These are phyloP conservation scores for Suhomyces sp. DNA, from an alignment of 805 yeast genomes.

Conservation along the genomic window DNA sequence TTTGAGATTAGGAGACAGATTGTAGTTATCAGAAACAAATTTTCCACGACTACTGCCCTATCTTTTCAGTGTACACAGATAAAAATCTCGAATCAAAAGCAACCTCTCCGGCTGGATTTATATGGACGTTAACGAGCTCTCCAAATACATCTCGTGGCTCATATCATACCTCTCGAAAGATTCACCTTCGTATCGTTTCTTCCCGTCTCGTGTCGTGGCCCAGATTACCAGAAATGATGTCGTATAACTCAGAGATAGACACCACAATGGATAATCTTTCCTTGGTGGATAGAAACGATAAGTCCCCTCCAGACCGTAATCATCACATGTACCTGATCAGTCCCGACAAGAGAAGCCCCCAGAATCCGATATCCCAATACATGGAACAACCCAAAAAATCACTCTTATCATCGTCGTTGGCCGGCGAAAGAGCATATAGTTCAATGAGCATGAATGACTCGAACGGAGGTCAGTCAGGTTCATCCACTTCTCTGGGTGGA, in stretches of 20 bases:
- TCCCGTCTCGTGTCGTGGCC: too few species aligned
- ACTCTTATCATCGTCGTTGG: constrained; percentile 28
- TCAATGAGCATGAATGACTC: constrained; percentile 3
- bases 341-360: background rate
- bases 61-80: too few species aligned
- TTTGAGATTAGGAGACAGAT: constrained; percentile 2
- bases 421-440: constrained; percentile 16
- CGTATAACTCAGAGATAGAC: constrained; percentile 7
- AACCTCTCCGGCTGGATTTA: too few species aligned
- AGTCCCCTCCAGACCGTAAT: background rate
- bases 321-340: background rate
- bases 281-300: constrained; percentile 1
- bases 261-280: constrained; percentile 4
- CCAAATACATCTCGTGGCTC: too few species aligned
- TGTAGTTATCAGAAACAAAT: too few species aligned
- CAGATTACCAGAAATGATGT: too few species aligned
- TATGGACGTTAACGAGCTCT: too few species aligned
- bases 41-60: too few species aligned
- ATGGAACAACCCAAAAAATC: constrained; percentile 16
- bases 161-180: too few species aligned
- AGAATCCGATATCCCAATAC: background rate
- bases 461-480: background rate
- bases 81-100: too few species aligned
- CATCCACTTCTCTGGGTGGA: constrained; percentile 4
- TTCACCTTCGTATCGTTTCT: too few species aligned